Percentiles rank a stretch among this genome's conserved stretches.
phyloP scores from a whole-genome alignment of 163 green algal species.

The Trebouxia gelatinosa region DNA sequence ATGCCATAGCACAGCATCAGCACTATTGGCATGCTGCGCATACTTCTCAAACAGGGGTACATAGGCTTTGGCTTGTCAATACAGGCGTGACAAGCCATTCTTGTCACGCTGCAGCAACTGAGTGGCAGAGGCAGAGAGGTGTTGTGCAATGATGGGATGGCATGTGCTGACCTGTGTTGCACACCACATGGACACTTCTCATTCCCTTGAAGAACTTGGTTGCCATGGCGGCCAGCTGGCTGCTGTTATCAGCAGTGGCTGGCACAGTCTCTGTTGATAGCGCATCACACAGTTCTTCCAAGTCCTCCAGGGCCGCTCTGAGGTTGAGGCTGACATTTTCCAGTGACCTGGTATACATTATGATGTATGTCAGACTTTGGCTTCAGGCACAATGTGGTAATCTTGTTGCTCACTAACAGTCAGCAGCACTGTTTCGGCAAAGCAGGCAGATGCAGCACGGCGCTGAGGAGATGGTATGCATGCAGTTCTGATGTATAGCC shows the following conservation, averaged over 20 bases:
- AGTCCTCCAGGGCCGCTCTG: background rate
- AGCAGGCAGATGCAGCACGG: background rate
- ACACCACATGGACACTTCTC: conserved; percentile 2
- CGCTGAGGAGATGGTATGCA: background rate
- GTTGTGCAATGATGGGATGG: background rate
- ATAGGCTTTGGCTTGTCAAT: background rate
- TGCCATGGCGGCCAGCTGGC: conserved; percentile 6
- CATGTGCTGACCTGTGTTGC: conserved; percentile 12
- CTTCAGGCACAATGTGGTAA: background rate
- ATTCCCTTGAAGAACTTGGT: conserved; percentile 6
- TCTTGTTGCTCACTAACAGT: background rate
- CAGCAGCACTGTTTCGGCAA: no score
- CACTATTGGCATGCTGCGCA: background rate
- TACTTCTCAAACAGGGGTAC: background rate
- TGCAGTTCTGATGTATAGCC: background rate
- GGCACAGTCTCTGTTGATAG: background rate
- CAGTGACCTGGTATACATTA: background rate
- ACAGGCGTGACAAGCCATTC: no score
- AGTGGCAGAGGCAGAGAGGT: background rate
- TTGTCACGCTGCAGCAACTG: background rate
- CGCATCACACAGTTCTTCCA: background rate
- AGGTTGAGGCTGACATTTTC: background rate
- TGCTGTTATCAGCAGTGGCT: conserved; percentile 3
- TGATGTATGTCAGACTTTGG: background rate
- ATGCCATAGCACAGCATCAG: background rate